Conservation (phyloP, 371 early-diverging fungal genomes). For the Mortierella sp. region DNA sequence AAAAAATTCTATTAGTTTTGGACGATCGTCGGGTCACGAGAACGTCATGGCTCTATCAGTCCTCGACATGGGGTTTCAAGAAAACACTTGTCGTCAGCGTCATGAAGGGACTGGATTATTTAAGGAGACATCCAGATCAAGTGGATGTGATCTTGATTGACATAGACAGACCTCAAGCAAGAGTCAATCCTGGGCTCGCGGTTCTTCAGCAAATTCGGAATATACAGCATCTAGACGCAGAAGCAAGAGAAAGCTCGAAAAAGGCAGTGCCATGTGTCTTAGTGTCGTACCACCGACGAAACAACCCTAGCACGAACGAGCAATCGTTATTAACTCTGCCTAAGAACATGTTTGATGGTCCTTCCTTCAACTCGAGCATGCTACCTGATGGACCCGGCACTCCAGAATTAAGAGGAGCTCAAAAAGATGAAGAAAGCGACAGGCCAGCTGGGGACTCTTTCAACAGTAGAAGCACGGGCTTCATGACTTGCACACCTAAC, state of each 20-base stretch:
- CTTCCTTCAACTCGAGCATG: background rate
- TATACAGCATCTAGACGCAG: conserved; percentile 11
- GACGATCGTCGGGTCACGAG: conserved; percentile 51
- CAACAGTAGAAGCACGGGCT: background rate
- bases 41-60: conserved; percentile 49
- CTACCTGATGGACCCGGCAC: background rate
- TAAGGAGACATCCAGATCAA: conserved; percentile 30
- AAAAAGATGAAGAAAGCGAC: background rate
- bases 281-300: conserved; percentile 48
- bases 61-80: conserved; percentile 54
- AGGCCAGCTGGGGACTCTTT: background rate
- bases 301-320: background rate
- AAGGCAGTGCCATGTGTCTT: conserved; percentile 37
- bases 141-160: conserved; percentile 54
- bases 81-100: conserved; percentile 35
- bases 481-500: background rate
- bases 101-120: conserved; percentile 41
- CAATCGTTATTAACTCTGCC: background rate
- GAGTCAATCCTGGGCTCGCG: conserved; percentile 39
- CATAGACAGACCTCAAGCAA: conserved; percentile 43
- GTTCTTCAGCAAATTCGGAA: conserved; percentile 42
- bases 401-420: background rate
- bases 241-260: background rate
- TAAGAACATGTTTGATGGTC: background rate
- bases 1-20: conserved; percentile 43